A percentile compares a stretch with the other conserved stretches of the same genome.
Evolutionary conservation across 2,329 filamentous ascomycete species (phyloP).

Genomic region (Ceratocystis colombiana): DNA sequence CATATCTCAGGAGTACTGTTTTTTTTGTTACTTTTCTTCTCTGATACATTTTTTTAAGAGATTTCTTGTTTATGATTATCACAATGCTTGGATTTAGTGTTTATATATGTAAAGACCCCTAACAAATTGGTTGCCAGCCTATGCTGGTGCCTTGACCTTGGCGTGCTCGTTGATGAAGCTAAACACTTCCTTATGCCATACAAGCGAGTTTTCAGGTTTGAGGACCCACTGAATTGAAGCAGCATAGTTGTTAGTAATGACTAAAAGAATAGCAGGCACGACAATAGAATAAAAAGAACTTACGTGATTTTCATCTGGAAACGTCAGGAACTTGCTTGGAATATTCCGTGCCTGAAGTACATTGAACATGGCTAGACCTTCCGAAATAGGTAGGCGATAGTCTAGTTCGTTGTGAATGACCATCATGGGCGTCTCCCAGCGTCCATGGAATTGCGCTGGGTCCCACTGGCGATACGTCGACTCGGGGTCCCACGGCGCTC

Average conservation of each 20-base stretch:
- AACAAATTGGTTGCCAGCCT: neutral
- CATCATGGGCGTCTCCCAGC: slow-evolving; percentile 81
- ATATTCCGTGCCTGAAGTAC: slow-evolving; percentile 66
- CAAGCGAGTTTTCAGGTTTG: slow-evolving; percentile 79
- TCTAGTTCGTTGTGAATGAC: slow-evolving; percentile 81
- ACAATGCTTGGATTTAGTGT: neutral
- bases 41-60: slow-evolving; percentile 8
- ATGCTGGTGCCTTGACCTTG: slow-evolving; percentile 32
- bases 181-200: slow-evolving; percentile 82
- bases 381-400: slow-evolving; percentile 75
- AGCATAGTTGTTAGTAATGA: neutral
- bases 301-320: slow-evolving; percentile 62
- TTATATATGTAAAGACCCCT: neutral
- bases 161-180: slow-evolving; percentile 62
- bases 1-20: slow-evolving; percentile 25
- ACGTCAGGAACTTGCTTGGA: slow-evolving; percentile 67
- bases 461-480: slow-evolving; percentile 60
- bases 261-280: neutral
- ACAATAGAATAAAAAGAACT: slow-evolving; percentile 28
- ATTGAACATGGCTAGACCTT: slow-evolving; percentile 79
- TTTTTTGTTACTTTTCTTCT: slow-evolving; percentile 18
- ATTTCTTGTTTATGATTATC: slow-evolving; percentile 14
- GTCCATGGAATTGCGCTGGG: slow-evolving; percentile 49
- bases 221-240: slow-evolving; percentile 55
- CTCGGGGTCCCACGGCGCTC: slow-evolving; percentile 51